Base-by-base conservation (phyloP, 2,329 filamentous ascomycete species). In the Cladosporium sp. region DNA sequence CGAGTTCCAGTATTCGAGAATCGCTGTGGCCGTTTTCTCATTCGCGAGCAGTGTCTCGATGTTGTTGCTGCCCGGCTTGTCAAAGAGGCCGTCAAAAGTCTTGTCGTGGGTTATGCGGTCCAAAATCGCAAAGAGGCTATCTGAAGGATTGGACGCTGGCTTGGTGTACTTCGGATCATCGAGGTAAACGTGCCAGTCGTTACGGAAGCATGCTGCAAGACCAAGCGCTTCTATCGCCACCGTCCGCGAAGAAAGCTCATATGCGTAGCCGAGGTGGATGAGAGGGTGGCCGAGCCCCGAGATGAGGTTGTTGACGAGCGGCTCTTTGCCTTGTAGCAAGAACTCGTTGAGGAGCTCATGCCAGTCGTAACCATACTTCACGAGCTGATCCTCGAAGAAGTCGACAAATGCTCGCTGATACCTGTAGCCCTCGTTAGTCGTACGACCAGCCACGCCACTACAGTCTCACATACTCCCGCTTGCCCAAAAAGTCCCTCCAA, bases 221-320 rank as follows among this genome's bases (percentile, higher is more conserved):
- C 84, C 86, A 0, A 99, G 81, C 0, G 92, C 89, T 77, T 99
- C 94, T 75, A 96, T 94, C 50, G 87, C 92, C 19, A 97, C 72
- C 64, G 95, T 93, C 60, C 88, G 88, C 66, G 84, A 94, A 62
- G 89, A 84, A 67, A 97, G 81, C 76, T 99, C 93, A 70, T 88
- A 93, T 9, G 92, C 94, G 71, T 96, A 97, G n/a, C 86, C 92
- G 2, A 99, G 82, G 69, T 97, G 94, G 60, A 97, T 94, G n/a
- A 97, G 79, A 1, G 93, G 90, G 68, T 97, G 90, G 17, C 88
- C 93, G 61, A 96, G 82, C 56, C 90, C 91, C 45, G 87, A 82
- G 56, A 95, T 85, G 39, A 97, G 76, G 38, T 88, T 86, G 74
- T 95, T 89, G 67, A 96, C 83, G 59, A 99, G 75, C 4, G 93